These are phyloP conservation scores for Geosmithia flava DNA, from an alignment of 2,329 filamentous ascomycete genomes.

Conservation along the genomic window DNA sequence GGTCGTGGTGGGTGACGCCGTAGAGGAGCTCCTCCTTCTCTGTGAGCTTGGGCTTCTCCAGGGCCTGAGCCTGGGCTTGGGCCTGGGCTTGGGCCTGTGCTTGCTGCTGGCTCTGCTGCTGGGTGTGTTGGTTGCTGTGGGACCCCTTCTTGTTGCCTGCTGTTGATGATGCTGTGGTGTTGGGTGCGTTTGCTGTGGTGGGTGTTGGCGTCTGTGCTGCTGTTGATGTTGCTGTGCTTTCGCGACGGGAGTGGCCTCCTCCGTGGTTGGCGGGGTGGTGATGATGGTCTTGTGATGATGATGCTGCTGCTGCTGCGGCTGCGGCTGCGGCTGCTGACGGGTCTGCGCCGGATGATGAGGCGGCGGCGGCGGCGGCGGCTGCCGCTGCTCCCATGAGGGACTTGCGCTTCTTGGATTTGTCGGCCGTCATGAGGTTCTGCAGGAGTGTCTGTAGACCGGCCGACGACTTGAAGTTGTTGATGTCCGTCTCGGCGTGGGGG, in stretches of 20 bases:
- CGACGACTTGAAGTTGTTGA: constrained; percentile 68
- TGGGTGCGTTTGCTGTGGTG: constrained; percentile 14
- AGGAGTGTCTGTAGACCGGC: constrained; percentile 68
- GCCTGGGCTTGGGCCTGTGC: constrained; percentile 12
- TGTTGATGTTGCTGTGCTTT: constrained; percentile 3
- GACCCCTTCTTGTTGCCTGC: constrained; percentile 37
- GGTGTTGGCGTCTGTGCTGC: neutral
- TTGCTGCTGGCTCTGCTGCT: constrained; percentile 15
- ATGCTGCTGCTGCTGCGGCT: constrained; percentile 8
- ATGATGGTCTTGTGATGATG: no score
- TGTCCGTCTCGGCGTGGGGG: constrained; percentile 57
- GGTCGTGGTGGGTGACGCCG: constrained; percentile 76
- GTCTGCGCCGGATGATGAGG: constrained; percentile 12
- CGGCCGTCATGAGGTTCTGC: constrained; percentile 68
- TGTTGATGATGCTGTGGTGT: constrained; percentile 39
- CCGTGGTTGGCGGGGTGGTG: no score
- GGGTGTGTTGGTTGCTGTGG: constrained; percentile 11
- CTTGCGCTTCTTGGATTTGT: constrained; percentile 83
- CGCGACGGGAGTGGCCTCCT: no score
- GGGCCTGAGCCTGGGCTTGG: constrained; percentile 23
- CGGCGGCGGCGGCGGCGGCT: constrained; percentile 21
- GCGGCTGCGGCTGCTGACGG: constrained; percentile 18
- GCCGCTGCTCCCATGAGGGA: constrained; percentile 51
- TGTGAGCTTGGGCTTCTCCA: constrained; percentile 56
- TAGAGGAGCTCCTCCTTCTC: constrained; percentile 67